Evolutionary conservation across 2,329 filamentous ascomycete genomes (phyloP), one percentile per base, ranked within the genome.

Genomic region (Diaporthe sp.): DNA sequence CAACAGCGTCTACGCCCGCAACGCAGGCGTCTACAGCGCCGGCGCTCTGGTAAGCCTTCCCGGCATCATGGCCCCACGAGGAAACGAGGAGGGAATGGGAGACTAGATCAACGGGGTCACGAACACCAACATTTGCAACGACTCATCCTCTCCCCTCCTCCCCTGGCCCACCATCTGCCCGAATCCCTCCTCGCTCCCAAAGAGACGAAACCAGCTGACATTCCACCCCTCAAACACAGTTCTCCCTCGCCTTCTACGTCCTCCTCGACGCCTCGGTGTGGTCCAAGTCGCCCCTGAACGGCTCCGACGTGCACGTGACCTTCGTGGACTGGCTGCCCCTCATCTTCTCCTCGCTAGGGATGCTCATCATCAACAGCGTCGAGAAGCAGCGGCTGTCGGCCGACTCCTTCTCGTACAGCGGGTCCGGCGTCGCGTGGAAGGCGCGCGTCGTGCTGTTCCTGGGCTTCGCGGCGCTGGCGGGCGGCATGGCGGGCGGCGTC

Each of bases 291-390:
- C 73, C 86, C 76, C 86, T 85, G 78, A 93, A 93, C 85, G 88
- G 87, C 76, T 92, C 90, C 73, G 84, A 88, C 82, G 85, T 90
- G 75, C 91, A 93, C 85, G 87, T 94, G 80, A 91, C 87, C 79
- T 94, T 93, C 80, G 87, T 92, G 83, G 92, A 93, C 88, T 93
- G 92, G 92, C 89, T 93, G 78, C 91, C 92, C 71, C 88, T 93
- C 79, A 89, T 93, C 83, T 93, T 93, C 86, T 91, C 89, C 78
- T 88, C 89, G 77, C 86, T 93, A 77, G 92, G 92, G 78, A 93
- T 93, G 91, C 87, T 93, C 75, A 93, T 93, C 83, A 93, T 93
- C 87, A 93, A 93, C 87, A 90, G 88, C 79, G 91, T 93, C 78
- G 91, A 93, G 85, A 93, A 93, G 84, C 86, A 90, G 76, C 89